Percentiles rank a stretch among this genome's conserved stretches.
Conservation (phyloP, 108 stramenopile genomes). For the Cyclotella distinguenda region DNA sequence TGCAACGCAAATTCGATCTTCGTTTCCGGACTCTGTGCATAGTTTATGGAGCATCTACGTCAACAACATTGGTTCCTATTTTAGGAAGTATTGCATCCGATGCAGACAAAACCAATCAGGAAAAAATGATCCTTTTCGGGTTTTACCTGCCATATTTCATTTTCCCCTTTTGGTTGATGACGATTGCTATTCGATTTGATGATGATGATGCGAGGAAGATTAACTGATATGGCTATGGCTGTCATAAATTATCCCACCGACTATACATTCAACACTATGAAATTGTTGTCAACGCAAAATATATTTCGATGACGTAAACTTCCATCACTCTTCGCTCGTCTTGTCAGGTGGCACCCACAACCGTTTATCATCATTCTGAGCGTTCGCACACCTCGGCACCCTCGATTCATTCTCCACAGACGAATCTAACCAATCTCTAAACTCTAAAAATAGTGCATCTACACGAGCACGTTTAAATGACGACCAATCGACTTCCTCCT, state of each 20-base stretch:
- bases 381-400: slow-evolving; percentile 54
- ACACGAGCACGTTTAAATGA: slow-evolving; percentile 66
- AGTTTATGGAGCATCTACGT: slow-evolving; percentile 62
- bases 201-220: slow-evolving; percentile 6
- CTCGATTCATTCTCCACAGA: slow-evolving; percentile 49
- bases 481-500: slow-evolving; percentile 38
- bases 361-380: slow-evolving; percentile 68
- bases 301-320: background rate
- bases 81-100: slow-evolving; percentile 43
- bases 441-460: slow-evolving; percentile 75
- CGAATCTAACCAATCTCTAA: slow-evolving; percentile 60
- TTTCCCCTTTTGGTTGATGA: slow-evolving; percentile 60
- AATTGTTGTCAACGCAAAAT: background rate
- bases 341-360: slow-evolving; percentile 54
- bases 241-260: background rate
- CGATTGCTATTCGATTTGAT: slow-evolving; percentile 47
- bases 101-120: slow-evolving; percentile 32
- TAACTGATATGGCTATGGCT: background rate
- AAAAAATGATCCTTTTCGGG: slow-evolving; percentile 51
- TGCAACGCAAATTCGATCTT: slow-evolving; percentile 1
- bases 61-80: slow-evolving; percentile 83
- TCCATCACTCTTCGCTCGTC: background rate
- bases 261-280: background rate
- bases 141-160: slow-evolving; percentile 79
- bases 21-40: slow-evolving; percentile 49